phyloP scores from a whole-genome alignment of 257 asterid genomes.

The Penstemon barbatus region DNA sequence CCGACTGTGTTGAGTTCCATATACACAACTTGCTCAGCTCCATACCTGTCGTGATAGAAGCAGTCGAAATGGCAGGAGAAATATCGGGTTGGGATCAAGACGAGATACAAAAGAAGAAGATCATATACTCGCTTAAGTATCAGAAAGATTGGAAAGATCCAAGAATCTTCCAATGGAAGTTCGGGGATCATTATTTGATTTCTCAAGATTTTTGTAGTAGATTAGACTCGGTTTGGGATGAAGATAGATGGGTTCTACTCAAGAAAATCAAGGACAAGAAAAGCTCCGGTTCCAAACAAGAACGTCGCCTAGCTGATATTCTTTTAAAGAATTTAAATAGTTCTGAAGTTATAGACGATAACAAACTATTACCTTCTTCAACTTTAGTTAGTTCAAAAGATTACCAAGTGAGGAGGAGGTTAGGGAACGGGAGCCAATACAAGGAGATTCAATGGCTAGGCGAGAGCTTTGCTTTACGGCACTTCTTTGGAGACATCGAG shows the following conservation, averaged over 20 bases:
- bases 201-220: constrained; percentile 47
- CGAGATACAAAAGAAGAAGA: constrained; percentile 63
- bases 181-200: constrained; percentile 49
- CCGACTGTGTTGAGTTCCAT: constrained; percentile 73
- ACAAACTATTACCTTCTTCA: constrained; percentile 46
- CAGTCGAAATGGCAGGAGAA: constrained; percentile 80
- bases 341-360: constrained; percentile 24
- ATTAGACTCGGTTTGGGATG: constrained; percentile 50
- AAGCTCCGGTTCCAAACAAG: constrained; percentile 46
- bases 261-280: constrained; percentile 46
- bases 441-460: constrained; percentile 96
- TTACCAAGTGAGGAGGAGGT: constrained; percentile 66
- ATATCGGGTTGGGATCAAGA: constrained; percentile 68
- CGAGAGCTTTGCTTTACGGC: constrained; percentile 80
- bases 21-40: constrained; percentile 61
- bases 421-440: constrained; percentile 64
- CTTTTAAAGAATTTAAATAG: constrained; percentile 54
- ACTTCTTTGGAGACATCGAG: constrained; percentile 56
- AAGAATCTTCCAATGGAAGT: constrained; percentile 50
- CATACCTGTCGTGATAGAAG: constrained; percentile 63
- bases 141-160: constrained; percentile 63
- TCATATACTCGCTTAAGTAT: constrained; percentile 49
- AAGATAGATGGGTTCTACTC: constrained; percentile 52
- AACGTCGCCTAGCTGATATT: constrained; percentile 50
- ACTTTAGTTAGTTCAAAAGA: constrained; percentile 61